phyloP scores from a whole-genome alignment of 345 rosid species.

The Corymbia maculata region DNA sequence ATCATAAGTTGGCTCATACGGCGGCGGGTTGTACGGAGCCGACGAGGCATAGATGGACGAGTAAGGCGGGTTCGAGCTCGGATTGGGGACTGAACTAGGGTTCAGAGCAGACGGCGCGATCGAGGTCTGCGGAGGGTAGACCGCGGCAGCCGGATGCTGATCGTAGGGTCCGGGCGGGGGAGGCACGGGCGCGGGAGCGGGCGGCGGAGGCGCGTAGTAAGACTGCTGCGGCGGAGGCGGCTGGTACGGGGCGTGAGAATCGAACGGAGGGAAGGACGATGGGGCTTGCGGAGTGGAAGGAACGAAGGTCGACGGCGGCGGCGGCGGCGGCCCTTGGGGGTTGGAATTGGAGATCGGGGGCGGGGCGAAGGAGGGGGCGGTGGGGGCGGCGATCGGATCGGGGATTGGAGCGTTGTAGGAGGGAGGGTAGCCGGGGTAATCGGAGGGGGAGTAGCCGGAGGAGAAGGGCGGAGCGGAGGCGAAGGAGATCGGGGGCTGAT shows the following conservation, averaged over 20 bases:
- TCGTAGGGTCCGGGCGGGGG: neutral
- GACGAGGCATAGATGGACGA: conserved; percentile 40
- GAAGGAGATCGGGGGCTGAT: conserved; percentile 10
- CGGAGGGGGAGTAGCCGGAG: conserved; percentile 36
- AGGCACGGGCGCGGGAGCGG: neutral
- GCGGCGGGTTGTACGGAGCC: conserved; percentile 19
- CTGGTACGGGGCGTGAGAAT: conserved; percentile 51
- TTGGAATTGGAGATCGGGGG: conserved; percentile 15
- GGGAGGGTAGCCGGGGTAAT: conserved; percentile 37
- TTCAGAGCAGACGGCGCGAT: conserved; percentile 3
- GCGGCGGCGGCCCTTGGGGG: conserved; percentile 13
- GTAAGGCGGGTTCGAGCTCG: conserved; percentile 19
- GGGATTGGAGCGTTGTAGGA: conserved; percentile 39
- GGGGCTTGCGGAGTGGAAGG: conserved; percentile 20
- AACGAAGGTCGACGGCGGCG: conserved; percentile 28
- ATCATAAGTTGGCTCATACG: conserved; percentile 34
- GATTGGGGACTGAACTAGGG: conserved; percentile 13
- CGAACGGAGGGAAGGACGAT: conserved; percentile 50
- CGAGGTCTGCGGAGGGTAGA: conserved; percentile 18
- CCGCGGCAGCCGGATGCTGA: neutral
- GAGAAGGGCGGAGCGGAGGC: conserved; percentile 85
- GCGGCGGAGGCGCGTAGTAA: conserved; percentile 12
- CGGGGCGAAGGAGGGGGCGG: conserved; percentile 58
- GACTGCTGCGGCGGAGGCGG: conserved; percentile 37
- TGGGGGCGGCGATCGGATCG: conserved; percentile 49